phyloP scores from a whole-genome alignment of 139 green algal species.

The Mesotaenium endlicherianum region DNA sequence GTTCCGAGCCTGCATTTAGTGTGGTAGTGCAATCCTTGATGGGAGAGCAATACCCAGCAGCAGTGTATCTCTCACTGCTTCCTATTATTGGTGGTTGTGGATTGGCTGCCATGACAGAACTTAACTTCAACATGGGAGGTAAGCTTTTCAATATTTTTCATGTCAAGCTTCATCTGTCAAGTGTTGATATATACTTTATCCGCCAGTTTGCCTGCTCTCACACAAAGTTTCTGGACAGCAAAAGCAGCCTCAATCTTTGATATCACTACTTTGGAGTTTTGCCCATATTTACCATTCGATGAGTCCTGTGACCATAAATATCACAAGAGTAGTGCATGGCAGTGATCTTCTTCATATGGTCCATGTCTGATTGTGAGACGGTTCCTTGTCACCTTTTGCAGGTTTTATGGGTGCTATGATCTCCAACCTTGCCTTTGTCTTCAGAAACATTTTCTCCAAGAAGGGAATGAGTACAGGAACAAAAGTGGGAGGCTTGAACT shows the following conservation, averaged over 20 bases:
- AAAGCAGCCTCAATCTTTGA: background rate
- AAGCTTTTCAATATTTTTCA: background rate
- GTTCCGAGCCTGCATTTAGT: constrained; percentile 89
- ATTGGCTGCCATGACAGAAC: constrained; percentile 46
- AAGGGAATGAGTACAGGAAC: constrained; percentile 49
- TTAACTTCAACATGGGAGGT: constrained; percentile 87
- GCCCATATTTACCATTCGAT: background rate
- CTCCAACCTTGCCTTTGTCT: constrained; percentile 55
- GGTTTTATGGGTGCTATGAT: constrained; percentile 56
- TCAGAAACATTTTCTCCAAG: constrained; percentile 56
- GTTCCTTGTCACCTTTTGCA: constrained; percentile 18
- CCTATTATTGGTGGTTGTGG: constrained; percentile 81
- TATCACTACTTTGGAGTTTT: background rate
- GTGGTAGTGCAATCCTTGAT: constrained; percentile 82
- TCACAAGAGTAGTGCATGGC: no score
- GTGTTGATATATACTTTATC: background rate
- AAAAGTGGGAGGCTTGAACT: constrained; percentile 54
- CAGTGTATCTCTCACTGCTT: constrained; percentile 80
- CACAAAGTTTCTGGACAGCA: background rate
- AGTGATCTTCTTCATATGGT: no score
- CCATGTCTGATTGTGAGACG: no score
- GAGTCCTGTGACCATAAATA: no score
- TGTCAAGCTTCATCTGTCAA: background rate
- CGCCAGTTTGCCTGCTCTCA: background rate
- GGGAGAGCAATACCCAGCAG: constrained; percentile 72